Evolutionary conservation across 441 rosid genomes (phyloP), one percentile per base, ranked within the genome.

Genomic region (Aleurites moluccanus): DNA sequence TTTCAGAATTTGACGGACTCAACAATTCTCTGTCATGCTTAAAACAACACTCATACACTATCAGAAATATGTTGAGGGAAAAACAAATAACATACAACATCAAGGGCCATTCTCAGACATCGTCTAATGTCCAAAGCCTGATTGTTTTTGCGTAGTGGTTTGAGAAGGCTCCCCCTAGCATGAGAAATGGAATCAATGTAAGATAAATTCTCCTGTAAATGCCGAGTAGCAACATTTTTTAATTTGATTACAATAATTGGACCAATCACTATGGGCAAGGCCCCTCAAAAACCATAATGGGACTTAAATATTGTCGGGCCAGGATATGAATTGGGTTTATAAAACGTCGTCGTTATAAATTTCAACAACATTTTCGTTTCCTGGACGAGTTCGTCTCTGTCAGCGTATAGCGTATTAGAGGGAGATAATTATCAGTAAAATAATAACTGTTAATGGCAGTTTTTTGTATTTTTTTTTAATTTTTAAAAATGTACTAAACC

Each of bases 111-210:
- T 78, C 76, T 88, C 59, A 90, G 73, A 67, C 92, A 90, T 13
- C 92, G 88, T 79, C 84, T 92, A 11, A 86, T 84, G 77, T 92
- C 95, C 82, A 91, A 75, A 53, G 89, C 80, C 67, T 87, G 94
- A 75, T 78, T 86, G 80, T 83, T 84, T 76, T 62, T 94, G 88
- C 91, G 97, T 77, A 94, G 90, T 62, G 89, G 82, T 77, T 85
- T 89, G 89, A 92, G 92, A 72, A 92, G 96, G 82, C 98, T 94
- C 81, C 98, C 97, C 86, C 98, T 94, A 68, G 68, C 70, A 85
- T 57, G 65, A 77, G 62, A 40, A 81, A 69, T 59, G 45, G 47
- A 73, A 75, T 33, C 50, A 77, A 42, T 42, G 45, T 68, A 10
- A 79, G 69, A 25, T 10, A 21, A 20, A 47, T 38, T 38, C 40